Conservation (phyloP, 1,139 yeast genomes). For the Yamadazyma siamensis region DNA sequence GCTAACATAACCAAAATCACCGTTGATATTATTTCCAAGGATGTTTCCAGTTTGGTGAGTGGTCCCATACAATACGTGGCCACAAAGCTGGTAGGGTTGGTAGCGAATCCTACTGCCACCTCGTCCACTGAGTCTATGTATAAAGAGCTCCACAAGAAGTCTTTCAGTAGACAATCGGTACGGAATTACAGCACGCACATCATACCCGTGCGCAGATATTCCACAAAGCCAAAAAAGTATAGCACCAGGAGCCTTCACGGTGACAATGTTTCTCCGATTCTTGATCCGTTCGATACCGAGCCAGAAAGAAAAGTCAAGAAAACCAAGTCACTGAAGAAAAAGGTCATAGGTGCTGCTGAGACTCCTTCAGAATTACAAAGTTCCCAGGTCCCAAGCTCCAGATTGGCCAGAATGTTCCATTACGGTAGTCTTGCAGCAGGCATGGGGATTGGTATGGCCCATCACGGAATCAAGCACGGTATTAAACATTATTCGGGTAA, state of each 20-base stretch:
- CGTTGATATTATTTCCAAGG: conserved; percentile 3
- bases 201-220: too few relatives aligned
- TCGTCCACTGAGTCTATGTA: conserved; percentile 4
- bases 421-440: conserved; percentile 93
- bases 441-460: conserved; percentile 80
- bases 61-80: conserved; percentile 2
- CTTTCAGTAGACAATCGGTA: conserved; percentile 4
- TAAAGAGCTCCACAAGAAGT: conserved; percentile 7
- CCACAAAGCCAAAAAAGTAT: conserved; percentile 8
- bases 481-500: conserved; percentile 57
- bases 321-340: conserved; percentile 3
- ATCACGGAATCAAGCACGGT: conserved; percentile 72
- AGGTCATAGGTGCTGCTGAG: conserved; percentile 9
- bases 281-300: conserved; percentile 9
- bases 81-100: conserved; percentile 1
- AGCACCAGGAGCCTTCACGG: conserved; percentile 13
- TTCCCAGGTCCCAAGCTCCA: conserved; percentile 79
- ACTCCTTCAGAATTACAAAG: conserved; percentile 16
- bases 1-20: conserved; percentile 4
- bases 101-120: conserved; percentile 4
- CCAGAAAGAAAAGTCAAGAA: conserved; percentile 1
- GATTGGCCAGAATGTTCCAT: conserved; percentile 84
- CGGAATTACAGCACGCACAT: conserved; percentile 12
- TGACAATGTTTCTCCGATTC: conserved; percentile 7
- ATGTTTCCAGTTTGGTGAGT: conserved; percentile 1